These are phyloP conservation scores for Bathelium albidoporum DNA, from an alignment of 495 filamentous ascomycete species.

Conservation along the genomic window DNA sequence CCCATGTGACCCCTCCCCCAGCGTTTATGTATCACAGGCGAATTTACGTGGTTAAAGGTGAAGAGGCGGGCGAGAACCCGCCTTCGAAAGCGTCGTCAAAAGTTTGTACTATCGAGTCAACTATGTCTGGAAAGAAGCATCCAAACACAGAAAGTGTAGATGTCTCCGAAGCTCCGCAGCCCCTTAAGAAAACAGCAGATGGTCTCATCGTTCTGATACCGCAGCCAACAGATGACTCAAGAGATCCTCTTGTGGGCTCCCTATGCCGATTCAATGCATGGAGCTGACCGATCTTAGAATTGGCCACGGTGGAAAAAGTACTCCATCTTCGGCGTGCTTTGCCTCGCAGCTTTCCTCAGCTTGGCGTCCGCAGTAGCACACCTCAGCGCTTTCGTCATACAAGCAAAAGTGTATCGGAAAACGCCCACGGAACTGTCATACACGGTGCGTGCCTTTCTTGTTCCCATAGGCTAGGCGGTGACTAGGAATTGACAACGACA, in stretches of 20 bases:
- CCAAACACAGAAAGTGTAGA: neutral
- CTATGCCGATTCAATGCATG: neutral
- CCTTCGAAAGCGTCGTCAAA: too few species aligned
- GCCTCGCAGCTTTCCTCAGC: neutral
- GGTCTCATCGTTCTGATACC: neutral
- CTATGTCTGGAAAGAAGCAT: neutral
- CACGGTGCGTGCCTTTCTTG: slow-evolving; percentile 19
- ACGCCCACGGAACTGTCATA: slow-evolving; percentile 27
- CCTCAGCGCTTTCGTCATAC: slow-evolving; percentile 6
- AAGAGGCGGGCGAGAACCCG: too few species aligned
- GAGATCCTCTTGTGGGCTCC: neutral
- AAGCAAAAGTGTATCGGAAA: slow-evolving; percentile 28
- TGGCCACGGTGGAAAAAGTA: neutral
- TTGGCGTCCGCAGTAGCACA: neutral
- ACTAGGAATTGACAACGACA: too few species aligned
- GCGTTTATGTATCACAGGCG: too few species aligned
- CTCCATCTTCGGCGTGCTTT: neutral
- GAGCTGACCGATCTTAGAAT: neutral
- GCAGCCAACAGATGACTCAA: neutral
- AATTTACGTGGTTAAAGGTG: too few species aligned
- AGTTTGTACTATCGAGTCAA: too few species aligned
- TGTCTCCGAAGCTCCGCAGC: neutral
- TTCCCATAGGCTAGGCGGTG: too few species aligned
- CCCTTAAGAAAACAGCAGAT: neutral
- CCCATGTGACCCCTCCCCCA: too few species aligned